A percentile compares a stretch with the other conserved stretches of the same genome.
These are phyloP conservation scores for Solanum arcanum DNA, from an alignment of 257 asterid genomes.

Conservation along the genomic window DNA sequence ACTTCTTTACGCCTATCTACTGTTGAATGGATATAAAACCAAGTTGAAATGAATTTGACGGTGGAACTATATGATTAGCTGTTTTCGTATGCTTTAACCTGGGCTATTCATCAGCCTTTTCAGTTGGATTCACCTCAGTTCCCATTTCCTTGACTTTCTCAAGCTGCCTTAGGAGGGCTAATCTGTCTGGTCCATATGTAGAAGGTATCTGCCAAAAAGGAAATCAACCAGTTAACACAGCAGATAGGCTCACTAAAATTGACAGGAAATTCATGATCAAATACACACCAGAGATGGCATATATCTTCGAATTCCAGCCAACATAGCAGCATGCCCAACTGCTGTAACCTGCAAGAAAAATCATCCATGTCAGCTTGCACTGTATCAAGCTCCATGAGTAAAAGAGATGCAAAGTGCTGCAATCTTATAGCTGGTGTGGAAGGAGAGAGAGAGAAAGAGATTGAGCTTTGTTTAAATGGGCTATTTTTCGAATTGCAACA, in stretches of 20 bases:
- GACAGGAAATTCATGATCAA: background rate
- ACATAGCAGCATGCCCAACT: conserved; percentile 95
- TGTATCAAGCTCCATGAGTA: conserved; percentile 1
- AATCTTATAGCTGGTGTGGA: background rate
- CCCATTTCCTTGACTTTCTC: conserved; percentile 91
- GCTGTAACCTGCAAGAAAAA: conserved; percentile 74
- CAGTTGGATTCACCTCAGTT: conserved; percentile 36
- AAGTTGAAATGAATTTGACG: background rate
- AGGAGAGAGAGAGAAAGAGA: background rate
- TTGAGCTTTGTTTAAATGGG: background rate
- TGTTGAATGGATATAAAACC: conserved; percentile 30
- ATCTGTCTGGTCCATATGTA: conserved; percentile 85
- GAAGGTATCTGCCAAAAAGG: conserved; percentile 74
- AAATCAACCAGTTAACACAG: conserved; percentile 3
- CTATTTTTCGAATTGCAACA: background rate
- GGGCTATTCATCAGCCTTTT: conserved; percentile 34
- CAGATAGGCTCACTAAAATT: background rate
- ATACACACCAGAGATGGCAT: conserved; percentile 70
- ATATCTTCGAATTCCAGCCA: conserved; percentile 94
- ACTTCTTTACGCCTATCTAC: conserved; percentile 43
- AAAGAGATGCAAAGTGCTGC: background rate
- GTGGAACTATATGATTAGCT: background rate
- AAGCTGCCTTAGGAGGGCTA: conserved; percentile 88
- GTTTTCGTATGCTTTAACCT: conserved; percentile 3
- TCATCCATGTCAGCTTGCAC: conserved; percentile 10